Percentiles rank a stretch among this genome's conserved stretches.
Conservation (phyloP, 495 filamentous ascomycete genomes). For the Chlorociboria aeruginascens region DNA sequence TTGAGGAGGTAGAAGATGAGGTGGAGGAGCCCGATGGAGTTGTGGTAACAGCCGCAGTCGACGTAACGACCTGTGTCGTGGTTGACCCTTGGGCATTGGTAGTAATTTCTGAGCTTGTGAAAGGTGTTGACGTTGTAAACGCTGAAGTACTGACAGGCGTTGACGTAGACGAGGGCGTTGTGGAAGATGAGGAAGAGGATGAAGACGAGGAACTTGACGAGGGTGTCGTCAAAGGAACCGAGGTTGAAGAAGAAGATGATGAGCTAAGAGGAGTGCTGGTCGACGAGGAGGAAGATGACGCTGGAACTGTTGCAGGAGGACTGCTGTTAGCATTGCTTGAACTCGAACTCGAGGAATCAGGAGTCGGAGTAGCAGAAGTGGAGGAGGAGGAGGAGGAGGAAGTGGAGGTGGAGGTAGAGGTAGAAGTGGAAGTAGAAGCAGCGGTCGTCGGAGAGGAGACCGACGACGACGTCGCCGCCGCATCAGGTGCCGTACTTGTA, state of each 20-base stretch:
- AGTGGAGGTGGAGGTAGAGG: slow-evolving; percentile 10
- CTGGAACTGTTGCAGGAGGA: slow-evolving; percentile 6
- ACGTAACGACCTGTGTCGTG: slow-evolving; percentile 17
- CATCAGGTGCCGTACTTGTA: slow-evolving; percentile 24
- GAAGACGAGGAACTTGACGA: background rate
- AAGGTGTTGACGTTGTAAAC: slow-evolving; percentile 3
- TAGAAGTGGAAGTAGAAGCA: slow-evolving; percentile 3
- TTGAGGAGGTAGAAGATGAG: slow-evolving; percentile 16
- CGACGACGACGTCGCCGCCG: slow-evolving; percentile 7
- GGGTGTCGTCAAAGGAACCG: slow-evolving; percentile 22
- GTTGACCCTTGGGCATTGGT: slow-evolving; percentile 10
- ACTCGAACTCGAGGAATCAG: background rate
- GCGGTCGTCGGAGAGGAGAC: slow-evolving; percentile 1
- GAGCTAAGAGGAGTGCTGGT: slow-evolving; percentile 5
- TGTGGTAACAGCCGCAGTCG: slow-evolving; percentile 13
- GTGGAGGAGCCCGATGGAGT: slow-evolving; percentile 6
- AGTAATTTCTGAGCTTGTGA: slow-evolving; percentile 18
- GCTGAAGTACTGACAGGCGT: background rate
- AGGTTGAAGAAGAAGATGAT: slow-evolving; percentile 11
- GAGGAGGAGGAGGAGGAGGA: slow-evolving; percentile 8
- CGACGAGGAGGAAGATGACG: slow-evolving; percentile 7
- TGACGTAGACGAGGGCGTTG: slow-evolving; percentile 1
- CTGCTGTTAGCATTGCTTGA: background rate
- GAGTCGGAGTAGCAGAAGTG: slow-evolving; percentile 6
- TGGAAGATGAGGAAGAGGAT: background rate